Percentiles rank a stretch among this genome's conserved stretches.
These are phyloP conservation scores for Amylostereum areolatum DNA, from an alignment of 1,284 basidiomycete genomes.

Conservation along the genomic window DNA sequence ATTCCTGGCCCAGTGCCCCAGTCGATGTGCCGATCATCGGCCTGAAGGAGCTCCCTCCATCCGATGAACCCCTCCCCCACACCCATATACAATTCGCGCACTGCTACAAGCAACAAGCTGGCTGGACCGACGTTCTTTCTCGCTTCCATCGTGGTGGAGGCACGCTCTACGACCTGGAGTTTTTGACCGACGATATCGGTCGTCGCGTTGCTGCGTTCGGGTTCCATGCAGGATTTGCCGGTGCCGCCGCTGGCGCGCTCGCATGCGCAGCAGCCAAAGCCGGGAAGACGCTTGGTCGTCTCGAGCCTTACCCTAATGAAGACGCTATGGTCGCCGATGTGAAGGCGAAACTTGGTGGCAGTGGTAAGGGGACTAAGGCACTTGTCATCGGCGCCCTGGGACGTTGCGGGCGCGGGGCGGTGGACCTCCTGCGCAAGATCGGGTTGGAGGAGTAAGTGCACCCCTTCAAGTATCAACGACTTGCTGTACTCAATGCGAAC, in stretches of 20 bases:
- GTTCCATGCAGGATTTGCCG: conserved; percentile 97
- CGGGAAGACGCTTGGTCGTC: conserved; percentile 54
- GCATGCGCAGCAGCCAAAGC: conserved; percentile 71
- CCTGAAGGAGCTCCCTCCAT: conserved; percentile 90
- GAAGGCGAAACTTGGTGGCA: conserved; percentile 62
- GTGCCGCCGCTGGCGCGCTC: conserved; percentile 89
- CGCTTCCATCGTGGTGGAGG: conserved; percentile 88
- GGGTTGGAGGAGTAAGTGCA: conserved; percentile 78
- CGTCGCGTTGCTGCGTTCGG: conserved; percentile 98
- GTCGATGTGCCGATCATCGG: conserved; percentile 83
- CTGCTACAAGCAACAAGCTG: conserved; percentile 96
- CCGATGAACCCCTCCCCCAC: conserved; percentile 77
- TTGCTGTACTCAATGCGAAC: neutral
- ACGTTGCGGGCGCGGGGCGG: conserved; percentile 93
- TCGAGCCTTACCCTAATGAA: conserved; percentile 84
- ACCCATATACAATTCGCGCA: conserved; percentile 99
- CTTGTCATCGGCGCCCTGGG: conserved; percentile 97
- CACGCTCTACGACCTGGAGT: conserved; percentile 95
- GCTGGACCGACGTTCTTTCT: conserved; percentile 85
- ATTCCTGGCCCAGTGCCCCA: conserved; percentile 86
- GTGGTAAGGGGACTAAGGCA: conserved; percentile 75
- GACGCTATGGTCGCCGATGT: conserved; percentile 75
- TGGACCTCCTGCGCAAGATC: conserved; percentile 92
- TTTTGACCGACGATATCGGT: conserved; percentile 81
- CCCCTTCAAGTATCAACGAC: neutral